Evolutionary conservation across 768 basidiomycete species (phyloP).

Genomic region (Naganishia vaughanmartiniae): DNA sequence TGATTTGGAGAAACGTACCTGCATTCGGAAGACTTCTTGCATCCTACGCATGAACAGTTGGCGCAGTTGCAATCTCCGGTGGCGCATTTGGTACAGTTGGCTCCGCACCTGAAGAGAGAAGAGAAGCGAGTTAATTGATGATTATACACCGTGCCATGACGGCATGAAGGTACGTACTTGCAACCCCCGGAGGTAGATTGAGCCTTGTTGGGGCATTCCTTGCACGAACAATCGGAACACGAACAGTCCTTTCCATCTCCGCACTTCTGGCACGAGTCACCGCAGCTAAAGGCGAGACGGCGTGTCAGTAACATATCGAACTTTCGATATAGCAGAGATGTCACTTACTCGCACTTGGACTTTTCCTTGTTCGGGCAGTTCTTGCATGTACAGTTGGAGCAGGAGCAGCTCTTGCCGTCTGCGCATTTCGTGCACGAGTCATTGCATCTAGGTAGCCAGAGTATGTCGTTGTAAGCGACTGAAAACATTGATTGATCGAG

Average conservation of each 20-base stretch:
- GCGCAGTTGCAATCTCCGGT: constrained; percentile 10
- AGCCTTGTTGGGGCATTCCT: constrained; percentile 14
- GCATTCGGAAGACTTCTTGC: constrained; percentile 20
- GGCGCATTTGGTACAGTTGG: constrained; percentile 10
- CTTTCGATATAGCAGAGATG: background rate
- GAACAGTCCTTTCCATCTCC: constrained; percentile 19
- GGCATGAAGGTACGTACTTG: constrained; percentile 11
- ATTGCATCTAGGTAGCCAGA: background rate
- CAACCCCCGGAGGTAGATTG: constrained; percentile 17
- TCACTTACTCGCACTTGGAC: constrained; percentile 19
- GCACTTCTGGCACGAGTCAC: constrained; percentile 15
- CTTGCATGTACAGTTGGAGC: constrained; percentile 18
- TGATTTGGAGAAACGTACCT: background rate
- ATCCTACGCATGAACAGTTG: constrained; percentile 6
- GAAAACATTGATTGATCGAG: background rate
- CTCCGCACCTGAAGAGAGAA: background rate
- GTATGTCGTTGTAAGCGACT: background rate
- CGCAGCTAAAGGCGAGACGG: background rate
- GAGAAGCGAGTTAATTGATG: background rate
- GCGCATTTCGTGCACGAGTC: constrained; percentile 10
- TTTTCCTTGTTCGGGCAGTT: constrained; percentile 16
- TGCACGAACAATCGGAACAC: constrained; percentile 20
- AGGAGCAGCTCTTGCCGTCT: constrained; percentile 12
- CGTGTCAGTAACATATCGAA: background rate
- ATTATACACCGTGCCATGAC: background rate